Base-by-base conservation (phyloP, 2,329 filamentous ascomycete species). In the Aspergillus sp. region DNA sequence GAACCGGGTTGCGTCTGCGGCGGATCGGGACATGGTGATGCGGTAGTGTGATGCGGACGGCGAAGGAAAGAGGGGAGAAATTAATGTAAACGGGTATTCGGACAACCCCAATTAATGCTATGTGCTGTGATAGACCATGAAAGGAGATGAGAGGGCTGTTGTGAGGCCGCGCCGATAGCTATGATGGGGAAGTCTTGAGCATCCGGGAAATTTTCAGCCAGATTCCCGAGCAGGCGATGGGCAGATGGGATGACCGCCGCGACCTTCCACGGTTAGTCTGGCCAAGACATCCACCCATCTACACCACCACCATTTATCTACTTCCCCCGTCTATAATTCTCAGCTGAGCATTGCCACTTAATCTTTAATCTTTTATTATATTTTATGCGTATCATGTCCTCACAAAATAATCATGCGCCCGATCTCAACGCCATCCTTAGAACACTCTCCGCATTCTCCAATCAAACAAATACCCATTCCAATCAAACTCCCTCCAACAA, bases 1-100 rank as follows among this genome's bases (percentile, higher is more conserved):
- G 70, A 81, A 81, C 59, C 79, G 74, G 62, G 79, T 81, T 67
- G 78, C 77, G 68, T 81, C 78, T 63, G 76, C 73, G 58, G 78
- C 77, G 68, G 75, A 79, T 68, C 74, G 77, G 68, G 77, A 77
- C 77, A 79, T 79, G 59, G 51, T 67, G 42, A 50, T 60, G 37
- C 46, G 44, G 44, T 40, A 40, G 42, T 45, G 34, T 40, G 45
- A 22, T 11, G n/a, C 40, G 45, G 33, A n/a, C 20, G 24, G 49
- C 12, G 48, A 33, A 34, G 33, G 40, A 15, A 17, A 40, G 12
- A 44, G 37, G 49, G 13, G 17, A 48, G 44, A 34, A 49, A 51
- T 46, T n/a, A 51, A 27, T 19, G 12, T 17, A 15, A 33, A 50
- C 45, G 17, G 24, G 33, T 30, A 19, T 39, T 22, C 20, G 46